Evolutionary conservation across 2,329 filamentous ascomycete genomes (phyloP).

Genomic region (Talaromyces sp.): DNA sequence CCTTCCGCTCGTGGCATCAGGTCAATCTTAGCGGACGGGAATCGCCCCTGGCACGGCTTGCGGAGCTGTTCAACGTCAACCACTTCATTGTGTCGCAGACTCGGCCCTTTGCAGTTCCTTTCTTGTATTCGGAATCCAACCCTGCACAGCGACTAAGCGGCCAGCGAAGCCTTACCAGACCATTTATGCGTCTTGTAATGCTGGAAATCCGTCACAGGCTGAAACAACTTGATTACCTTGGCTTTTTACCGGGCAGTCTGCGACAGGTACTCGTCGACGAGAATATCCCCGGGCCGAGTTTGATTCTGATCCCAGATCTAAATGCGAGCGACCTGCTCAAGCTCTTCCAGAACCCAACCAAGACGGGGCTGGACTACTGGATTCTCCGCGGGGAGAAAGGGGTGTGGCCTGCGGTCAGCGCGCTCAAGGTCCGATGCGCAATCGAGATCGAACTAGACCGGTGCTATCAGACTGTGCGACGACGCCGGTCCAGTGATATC

Average conservation of each 20-base stretch:
- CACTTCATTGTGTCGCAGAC: conserved; percentile 95
- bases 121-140: conserved; percentile 75
- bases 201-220: conserved; percentile 77
- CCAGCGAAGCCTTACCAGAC: conserved; percentile 55
- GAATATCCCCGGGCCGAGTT: conserved; percentile 68
- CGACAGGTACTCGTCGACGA: conserved; percentile 79
- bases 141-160: conserved; percentile 58
- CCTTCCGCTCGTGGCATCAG: conserved; percentile 66
- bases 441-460: conserved; percentile 84
- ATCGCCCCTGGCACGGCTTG: conserved; percentile 65
- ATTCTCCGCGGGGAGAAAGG: conserved; percentile 77
- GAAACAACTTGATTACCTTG: conserved; percentile 73
- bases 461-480: conserved; percentile 74
- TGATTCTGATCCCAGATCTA: conserved; percentile 80
- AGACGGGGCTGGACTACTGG: conserved; percentile 76
- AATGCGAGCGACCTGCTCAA: conserved; percentile 67
- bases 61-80: conserved; percentile 86
- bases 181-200: conserved; percentile 60
- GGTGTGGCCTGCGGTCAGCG: conserved; percentile 85
- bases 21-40: conserved; percentile 63
- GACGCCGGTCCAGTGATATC: conserved; percentile 27
- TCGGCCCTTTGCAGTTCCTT: conserved; percentile 81
- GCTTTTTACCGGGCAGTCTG: conserved; percentile 64
- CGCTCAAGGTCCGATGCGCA: conserved; percentile 74
- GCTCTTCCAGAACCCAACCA: conserved; percentile 77